These are phyloP conservation scores for Galeopsis tetrahit DNA, from an alignment of 257 asterid species.

Conservation along the genomic window DNA sequence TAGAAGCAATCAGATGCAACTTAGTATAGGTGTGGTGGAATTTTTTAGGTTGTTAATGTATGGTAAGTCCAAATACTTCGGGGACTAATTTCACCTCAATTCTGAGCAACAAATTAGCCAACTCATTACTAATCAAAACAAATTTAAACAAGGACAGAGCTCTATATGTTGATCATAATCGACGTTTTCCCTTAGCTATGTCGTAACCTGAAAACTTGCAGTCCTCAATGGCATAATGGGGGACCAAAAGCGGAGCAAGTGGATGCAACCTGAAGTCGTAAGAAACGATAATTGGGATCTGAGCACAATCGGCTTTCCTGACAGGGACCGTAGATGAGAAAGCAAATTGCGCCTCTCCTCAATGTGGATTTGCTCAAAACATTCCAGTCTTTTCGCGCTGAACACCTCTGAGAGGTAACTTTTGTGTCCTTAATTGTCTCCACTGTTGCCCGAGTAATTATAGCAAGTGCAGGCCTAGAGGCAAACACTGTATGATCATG, in stretches of 20 bases:
- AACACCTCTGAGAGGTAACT: conserved; percentile 36
- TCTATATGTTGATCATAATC: conserved; percentile 34
- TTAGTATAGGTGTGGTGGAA: conserved; percentile 37
- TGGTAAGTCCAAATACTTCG: conserved; percentile 32
- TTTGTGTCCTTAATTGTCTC: conserved; percentile 37
- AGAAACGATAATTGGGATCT: too few species aligned
- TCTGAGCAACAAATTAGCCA: conserved; percentile 48
- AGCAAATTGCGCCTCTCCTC: conserved; percentile 35
- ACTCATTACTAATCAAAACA: background rate
- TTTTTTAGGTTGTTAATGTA: conserved; percentile 40
- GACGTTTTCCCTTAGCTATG: conserved; percentile 35
- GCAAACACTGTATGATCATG: conserved; percentile 44
- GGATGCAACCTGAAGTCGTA: conserved; percentile 40
- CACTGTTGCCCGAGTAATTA: conserved; percentile 43
- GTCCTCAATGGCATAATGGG: background rate
- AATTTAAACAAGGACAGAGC: background rate
- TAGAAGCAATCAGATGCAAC: background rate
- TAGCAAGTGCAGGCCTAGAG: conserved; percentile 44
- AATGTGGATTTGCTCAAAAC: conserved; percentile 34
- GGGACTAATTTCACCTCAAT: conserved; percentile 37
- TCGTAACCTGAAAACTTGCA: conserved; percentile 34
- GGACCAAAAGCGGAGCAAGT: background rate
- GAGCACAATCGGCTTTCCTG: conserved; percentile 37
- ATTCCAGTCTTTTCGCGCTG: conserved; percentile 31
- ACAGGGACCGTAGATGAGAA: conserved; percentile 30